These are phyloP conservation scores for Yamadazyma scolyti DNA, from an alignment of 805 yeast genomes.

Conservation along the genomic window DNA sequence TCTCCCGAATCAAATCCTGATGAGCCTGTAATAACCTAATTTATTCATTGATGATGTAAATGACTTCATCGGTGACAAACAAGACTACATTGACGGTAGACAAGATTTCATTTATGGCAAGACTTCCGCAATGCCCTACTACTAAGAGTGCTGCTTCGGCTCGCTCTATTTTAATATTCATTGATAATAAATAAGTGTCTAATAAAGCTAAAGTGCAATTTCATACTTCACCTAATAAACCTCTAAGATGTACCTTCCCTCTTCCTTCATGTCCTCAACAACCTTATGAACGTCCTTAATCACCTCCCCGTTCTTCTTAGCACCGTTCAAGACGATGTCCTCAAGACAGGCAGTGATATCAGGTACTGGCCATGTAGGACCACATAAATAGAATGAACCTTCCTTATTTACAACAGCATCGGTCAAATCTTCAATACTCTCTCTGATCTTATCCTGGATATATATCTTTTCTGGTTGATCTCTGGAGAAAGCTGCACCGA, in stretches of 20 bases:
- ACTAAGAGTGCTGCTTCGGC: not conserved
- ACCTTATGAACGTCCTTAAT: constrained; percentile 70
- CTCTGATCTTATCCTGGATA: constrained; percentile 90
- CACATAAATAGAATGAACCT: constrained; percentile 94
- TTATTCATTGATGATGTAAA: no score
- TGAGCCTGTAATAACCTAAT: no score
- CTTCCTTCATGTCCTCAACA: constrained; percentile 91
- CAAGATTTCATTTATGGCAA: no score
- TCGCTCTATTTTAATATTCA: not conserved
- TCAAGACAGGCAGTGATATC: constrained; percentile 88
- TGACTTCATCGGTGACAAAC: no score
- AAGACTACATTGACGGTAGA: not conserved
- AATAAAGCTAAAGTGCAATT: no score
- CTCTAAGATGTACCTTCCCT: constrained; percentile 87
- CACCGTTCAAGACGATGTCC: constrained; percentile 73
- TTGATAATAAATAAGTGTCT: not conserved
- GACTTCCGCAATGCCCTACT: not conserved
- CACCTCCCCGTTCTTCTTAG: constrained; percentile 56
- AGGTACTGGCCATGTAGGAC: constrained; percentile 99
- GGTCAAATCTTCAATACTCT: constrained; percentile 66
- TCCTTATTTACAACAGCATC: constrained; percentile 73
- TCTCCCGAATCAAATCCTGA: constrained; percentile 16
- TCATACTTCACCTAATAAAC: no score
- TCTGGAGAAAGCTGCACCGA: constrained; percentile 97
- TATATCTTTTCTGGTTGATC: constrained; percentile 94